Evolutionary conservation across 192 early-diverging fungal genomes (phyloP), one percentile per base, ranked within the genome.

Genomic region (Gonapodya prolifera): DNA sequence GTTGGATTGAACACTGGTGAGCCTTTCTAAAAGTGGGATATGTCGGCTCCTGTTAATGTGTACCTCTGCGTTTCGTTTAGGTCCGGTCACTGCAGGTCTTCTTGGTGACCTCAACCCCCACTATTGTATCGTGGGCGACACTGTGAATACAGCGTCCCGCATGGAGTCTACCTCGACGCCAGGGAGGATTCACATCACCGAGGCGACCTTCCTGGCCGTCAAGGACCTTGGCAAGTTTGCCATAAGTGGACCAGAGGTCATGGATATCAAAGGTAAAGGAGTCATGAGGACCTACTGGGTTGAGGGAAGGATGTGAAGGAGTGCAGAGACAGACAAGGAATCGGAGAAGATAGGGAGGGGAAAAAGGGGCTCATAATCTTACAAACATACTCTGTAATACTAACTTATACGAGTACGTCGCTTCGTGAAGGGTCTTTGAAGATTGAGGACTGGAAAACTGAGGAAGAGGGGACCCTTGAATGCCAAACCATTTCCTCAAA

Each of bases 31-130:
- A n/a, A n/a, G n/a, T n/a, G n/a, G n/a, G n/a, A n/a, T n/a, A n/a
- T n/a, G n/a, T n/a, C n/a, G n/a, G n/a, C n/a, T n/a, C n/a, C n/a
- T n/a, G n/a, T n/a, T n/a, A n/a, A n/a, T n/a, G n/a, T n/a, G n/a
- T n/a, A n/a, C n/a, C n/a, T n/a, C n/a, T n/a, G 8, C 45, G 23
- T 61, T 61, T 8, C 23, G 8, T 61, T 16, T 23, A 61, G 73
- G 30, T 32, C 73, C 73, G 2, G 73, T 75, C 33, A 75, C 29
- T 75, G 73, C 73, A 13, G 73, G 73, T 30, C 29, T 77, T 70
- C 76, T 69, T 8, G 76, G 75, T 13, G 76, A 77, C 30, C 75
- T 77, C 69, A 77, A 75, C 29, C 34, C 75, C 17, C 34, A 77
- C 75, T 77, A 30, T 29, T 75, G 75, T 30, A 61, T 61, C 45